Percentiles rank a stretch among this genome's conserved stretches.
Evolutionary conservation across 441 rosid genomes (phyloP).

Genomic region (Adansonia grandidieri): DNA sequence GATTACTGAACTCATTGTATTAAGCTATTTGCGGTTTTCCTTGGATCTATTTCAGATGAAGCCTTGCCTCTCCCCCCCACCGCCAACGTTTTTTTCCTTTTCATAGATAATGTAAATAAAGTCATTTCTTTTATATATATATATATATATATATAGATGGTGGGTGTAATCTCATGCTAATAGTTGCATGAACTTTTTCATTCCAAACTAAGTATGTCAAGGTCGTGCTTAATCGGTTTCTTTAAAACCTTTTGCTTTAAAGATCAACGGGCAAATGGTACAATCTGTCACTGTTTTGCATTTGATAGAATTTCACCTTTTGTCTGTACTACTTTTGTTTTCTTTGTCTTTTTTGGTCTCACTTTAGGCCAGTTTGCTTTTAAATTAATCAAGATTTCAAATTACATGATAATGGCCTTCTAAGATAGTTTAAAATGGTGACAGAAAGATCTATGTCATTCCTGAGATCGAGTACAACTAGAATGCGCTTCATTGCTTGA

Average conservation of each 20-base stretch:
- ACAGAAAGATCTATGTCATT: background rate
- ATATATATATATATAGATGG: too few species aligned
- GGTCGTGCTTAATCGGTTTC: background rate
- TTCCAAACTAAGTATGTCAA: too few species aligned
- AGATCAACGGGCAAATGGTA: background rate
- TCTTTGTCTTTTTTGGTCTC: background rate
- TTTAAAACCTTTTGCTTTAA: background rate
- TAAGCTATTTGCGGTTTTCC: background rate
- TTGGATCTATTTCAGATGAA: background rate
- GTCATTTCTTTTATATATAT: background rate
- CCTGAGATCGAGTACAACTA: background rate
- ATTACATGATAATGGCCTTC: background rate
- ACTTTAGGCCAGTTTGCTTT: background rate
- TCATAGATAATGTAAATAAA: background rate
- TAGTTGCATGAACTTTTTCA: background rate
- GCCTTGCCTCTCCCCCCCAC: too few species aligned
- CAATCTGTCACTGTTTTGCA: background rate
- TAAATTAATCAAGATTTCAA: background rate
- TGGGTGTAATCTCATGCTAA: background rate
- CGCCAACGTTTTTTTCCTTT: too few species aligned
- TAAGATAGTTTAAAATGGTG: background rate
- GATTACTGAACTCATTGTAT: background rate
- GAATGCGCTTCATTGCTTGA: background rate
- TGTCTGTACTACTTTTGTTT: background rate
- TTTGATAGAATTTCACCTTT: background rate